phyloP scores from a whole-genome alignment of 192 early-diverging fungal genomes.

The Podila horticola region DNA sequence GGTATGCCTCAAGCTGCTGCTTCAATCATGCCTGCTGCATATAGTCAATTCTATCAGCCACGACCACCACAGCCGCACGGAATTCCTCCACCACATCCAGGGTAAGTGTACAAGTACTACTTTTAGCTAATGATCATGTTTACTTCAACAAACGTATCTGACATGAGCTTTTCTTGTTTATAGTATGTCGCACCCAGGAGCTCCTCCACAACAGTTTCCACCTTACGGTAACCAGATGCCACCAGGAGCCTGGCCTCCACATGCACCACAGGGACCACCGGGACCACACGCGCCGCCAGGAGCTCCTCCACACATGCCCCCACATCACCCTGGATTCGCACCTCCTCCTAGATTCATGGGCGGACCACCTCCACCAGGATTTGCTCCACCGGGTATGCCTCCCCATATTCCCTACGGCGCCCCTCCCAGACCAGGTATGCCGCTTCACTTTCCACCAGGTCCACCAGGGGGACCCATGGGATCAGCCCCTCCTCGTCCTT shows the following conservation, averaged over 20 bases:
- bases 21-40: constrained; percentile 63
- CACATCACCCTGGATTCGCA: constrained; percentile 57
- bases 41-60: constrained; percentile 66
- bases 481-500: constrained; percentile 7
- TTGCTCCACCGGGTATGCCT: constrained; percentile 41
- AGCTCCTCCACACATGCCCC: constrained; percentile 50
- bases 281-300: constrained; percentile 4
- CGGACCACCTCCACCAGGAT: constrained; percentile 51
- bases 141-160: background rate
- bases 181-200: constrained; percentile 43
- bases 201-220: constrained; percentile 44
- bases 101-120: constrained; percentile 35
- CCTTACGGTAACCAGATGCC: constrained; percentile 48
- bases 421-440: constrained; percentile 35
- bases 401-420: constrained; percentile 1
- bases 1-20: constrained; percentile 54
- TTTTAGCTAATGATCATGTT: background rate
- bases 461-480: constrained; percentile 18
- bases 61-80: constrained; percentile 39
- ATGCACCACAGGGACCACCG: constrained; percentile 9
- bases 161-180: background rate
- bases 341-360: constrained; percentile 59
- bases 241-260: constrained; percentile 33
- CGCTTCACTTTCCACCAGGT: constrained; percentile 26
- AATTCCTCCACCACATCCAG: constrained; percentile 33